Evolutionary conservation across 2,329 filamentous ascomycete species (phyloP).

Genomic region (Botrytis galanthina): DNA sequence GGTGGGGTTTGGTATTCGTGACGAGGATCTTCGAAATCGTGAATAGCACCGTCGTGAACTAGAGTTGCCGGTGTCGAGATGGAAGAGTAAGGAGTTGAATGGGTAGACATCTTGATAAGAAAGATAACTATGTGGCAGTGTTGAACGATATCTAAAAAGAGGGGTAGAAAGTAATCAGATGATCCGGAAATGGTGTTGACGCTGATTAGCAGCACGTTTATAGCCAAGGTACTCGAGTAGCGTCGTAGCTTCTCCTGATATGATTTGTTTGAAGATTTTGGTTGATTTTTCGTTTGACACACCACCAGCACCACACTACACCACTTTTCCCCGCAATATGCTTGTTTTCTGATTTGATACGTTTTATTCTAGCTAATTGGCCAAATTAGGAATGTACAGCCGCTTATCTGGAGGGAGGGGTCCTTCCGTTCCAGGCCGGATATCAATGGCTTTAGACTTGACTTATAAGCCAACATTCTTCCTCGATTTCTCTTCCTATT

Average conservation of each 20-base stretch:
- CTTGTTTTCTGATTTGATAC: neutral
- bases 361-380: neutral
- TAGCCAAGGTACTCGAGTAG: too few species aligned
- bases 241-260: neutral
- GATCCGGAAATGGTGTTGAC: neutral
- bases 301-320: neutral
- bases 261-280: neutral
- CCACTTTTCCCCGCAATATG: neutral
- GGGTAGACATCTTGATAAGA: slow-evolving; percentile 9
- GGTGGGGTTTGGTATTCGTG: slow-evolving; percentile 28
- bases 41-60: slow-evolving; percentile 15
- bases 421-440: neutral
- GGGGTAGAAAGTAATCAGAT: slow-evolving; percentile 2
- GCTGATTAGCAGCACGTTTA: neutral
- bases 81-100: slow-evolving; percentile 9
- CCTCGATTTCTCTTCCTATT: slow-evolving; percentile 4
- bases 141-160: neutral
- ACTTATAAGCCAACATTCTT: neutral
- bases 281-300: neutral
- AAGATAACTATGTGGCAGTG: neutral
- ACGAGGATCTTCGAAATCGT: slow-evolving; percentile 26
- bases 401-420: slow-evolving; percentile 23
- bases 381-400: slow-evolving; percentile 28
- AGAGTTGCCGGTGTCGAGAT: slow-evolving; percentile 7
- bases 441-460: slow-evolving; percentile 19